Evolutionary conservation across 176 grass and related monocot species (phyloP), one percentile per base, ranked within the genome.

Genomic region (Cenchrus americanus): DNA sequence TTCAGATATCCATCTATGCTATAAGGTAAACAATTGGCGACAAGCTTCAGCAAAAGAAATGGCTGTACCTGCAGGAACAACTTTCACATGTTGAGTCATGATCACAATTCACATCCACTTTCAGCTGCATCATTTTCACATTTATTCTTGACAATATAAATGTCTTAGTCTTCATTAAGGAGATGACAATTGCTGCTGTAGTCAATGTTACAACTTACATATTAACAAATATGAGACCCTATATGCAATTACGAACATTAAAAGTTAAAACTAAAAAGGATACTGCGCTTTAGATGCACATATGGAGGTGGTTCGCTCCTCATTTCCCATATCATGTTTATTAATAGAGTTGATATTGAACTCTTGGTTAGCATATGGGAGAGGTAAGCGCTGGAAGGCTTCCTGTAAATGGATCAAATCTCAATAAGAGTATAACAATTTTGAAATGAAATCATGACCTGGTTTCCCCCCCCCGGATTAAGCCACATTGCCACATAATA

Each of bases 121-220:
- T 88, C 84, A 78, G 84, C 57, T 73, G 76, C 48, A 80, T 66
- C 60, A 71, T 75, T 24, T 4, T 76, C 86, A 53, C 85, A 71
- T 83, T 95, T 98, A 57, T 81, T 90, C 90, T 97, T 97, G 64
- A 97, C 77, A 71, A 93, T 26, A 91, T 95, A 98, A 49, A 92
- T n/a, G 88, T 95, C 96, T 95, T 86, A 83, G 34, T 68, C n/a
- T n/a, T 61, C 48, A 73, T 78, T 83, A 43, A 86, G 66, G 73
- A 73, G 82, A 83, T 51, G 18, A 0, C 17, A 75, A 12, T 66
- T 82, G 51, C 73, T 75, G 22, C 79, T 74, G 41, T 40, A 49
- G 8, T 44, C 49, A 23, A 71, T 37, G 37, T 44, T 77, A 84
- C 53, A 59, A 42, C 10, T 58, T 42, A 22, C 37, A 76, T 18